Conservation (phyloP, 805 yeast species). For the Metschnikowia cerradonensis region DNA sequence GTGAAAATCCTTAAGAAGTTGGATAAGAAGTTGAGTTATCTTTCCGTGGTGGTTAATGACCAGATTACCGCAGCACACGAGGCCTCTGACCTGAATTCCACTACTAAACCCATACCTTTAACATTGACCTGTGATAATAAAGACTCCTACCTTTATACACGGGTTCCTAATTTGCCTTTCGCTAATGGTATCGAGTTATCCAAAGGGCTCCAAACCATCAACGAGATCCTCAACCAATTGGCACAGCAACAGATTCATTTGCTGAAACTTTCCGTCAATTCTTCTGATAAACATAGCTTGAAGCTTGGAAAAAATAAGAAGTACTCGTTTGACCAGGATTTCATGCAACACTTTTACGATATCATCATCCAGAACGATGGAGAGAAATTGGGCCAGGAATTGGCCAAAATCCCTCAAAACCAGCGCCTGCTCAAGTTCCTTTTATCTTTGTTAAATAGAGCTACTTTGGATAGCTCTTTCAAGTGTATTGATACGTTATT, state of each 20-base stretch:
- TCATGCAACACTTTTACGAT: conserved; percentile 20
- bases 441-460: conserved; percentile 60
- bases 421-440: conserved; percentile 53
- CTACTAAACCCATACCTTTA: conserved; percentile 3
- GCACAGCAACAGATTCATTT: conserved; percentile 35
- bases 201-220: conserved; percentile 49
- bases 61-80: conserved; percentile 11
- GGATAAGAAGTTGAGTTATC: conserved; percentile 61
- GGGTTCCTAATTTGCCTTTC: conserved; percentile 72
- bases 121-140: conserved; percentile 32
- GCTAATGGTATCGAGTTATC: conserved; percentile 65
- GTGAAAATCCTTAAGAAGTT: conserved; percentile 83
- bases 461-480: conserved; percentile 53
- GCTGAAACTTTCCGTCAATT: conserved; percentile 2
- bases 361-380: conserved; percentile 40
- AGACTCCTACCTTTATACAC: conserved; percentile 48
- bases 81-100: conserved; percentile 3
- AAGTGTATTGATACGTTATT: conserved; percentile 55
- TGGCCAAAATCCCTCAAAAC: conserved; percentile 33
- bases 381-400: conserved; percentile 38
- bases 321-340: conserved; percentile 25
- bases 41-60: conserved; percentile 22
- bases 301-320: conserved; percentile 22
- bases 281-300: conserved; percentile 14
- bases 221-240: conserved; percentile 48